Evolutionary conservation across 345 rosid genomes (phyloP).

Genomic region (Theobroma cacao): DNA sequence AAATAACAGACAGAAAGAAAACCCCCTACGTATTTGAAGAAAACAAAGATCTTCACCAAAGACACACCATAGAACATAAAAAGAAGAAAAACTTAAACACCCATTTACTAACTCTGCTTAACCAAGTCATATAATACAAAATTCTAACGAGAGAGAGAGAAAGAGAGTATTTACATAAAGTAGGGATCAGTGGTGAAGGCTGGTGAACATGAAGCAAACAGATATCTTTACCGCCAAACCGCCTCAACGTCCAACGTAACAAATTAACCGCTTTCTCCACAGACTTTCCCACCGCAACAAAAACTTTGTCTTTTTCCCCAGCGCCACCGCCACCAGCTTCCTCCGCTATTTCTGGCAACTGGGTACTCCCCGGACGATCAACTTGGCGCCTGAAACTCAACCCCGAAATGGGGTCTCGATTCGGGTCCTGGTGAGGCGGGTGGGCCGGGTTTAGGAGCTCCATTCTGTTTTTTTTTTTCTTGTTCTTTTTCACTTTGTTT

Average conservation of each 20-base stretch:
- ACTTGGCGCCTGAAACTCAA: neutral
- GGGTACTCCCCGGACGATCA: conserved; percentile 7
- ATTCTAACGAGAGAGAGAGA: neutral
- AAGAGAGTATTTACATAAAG: conserved; percentile 39
- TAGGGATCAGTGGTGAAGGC: conserved; percentile 64
- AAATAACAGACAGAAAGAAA: neutral
- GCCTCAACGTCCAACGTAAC: conserved; percentile 47
- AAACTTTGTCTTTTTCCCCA: conserved; percentile 33
- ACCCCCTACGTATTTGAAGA: neutral
- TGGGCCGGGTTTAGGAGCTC: conserved; percentile 33
- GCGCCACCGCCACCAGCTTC: conserved; percentile 18
- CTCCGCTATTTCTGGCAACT: conserved; percentile 31
- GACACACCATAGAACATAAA: neutral
- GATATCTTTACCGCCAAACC: conserved; percentile 38
- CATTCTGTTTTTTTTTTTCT: conserved; percentile 16
- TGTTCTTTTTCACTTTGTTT: too few relatives aligned
- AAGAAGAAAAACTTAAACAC: neutral
- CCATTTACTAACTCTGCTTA: neutral
- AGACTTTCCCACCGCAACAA: conserved; percentile 59
- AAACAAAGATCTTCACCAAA: neutral
- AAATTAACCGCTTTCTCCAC: conserved; percentile 42
- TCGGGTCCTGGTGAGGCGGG: conserved; percentile 23
- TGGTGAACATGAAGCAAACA: conserved; percentile 62
- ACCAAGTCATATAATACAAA: neutral
- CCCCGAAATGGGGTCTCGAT: conserved; percentile 16